Base-by-base conservation (phyloP, 2,329 filamentous ascomycete species). In the Phialophora chinensis region DNA sequence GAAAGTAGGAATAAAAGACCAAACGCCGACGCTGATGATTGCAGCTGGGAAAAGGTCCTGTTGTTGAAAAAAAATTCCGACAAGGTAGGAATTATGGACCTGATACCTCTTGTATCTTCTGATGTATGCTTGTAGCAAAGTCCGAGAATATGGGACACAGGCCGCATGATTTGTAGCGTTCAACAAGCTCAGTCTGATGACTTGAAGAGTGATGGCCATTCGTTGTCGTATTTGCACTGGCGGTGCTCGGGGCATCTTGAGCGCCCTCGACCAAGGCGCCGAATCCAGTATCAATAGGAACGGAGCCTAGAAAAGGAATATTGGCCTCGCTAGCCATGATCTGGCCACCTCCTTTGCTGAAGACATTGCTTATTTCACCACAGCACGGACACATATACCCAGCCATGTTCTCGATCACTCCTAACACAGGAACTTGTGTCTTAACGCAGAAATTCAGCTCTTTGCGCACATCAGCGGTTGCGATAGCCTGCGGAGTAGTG, bases 391-490 rank as follows among this genome's bases (percentile, higher is more conserved):
- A 83, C 59, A 81, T 77, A 75, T 82, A 83, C 0, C 81, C 81
- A 1, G 79, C 79, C 95, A 99, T 98, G 77, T 99, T 99, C 81
- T 99, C 95, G 54, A 99, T 86, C 0, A 99, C 93, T 0, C 95
- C 95, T 11, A 98, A 82, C 42, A 96, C 88, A 1, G 85, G 83
- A 57, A 97, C 89, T 33, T 87, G 86, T 1, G 91, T 94, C 81
- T 97, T 97, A 60, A 83, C 83, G 79, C 93, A 97, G 76, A 97
- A 97, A 77, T 97, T 97, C 70, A 97, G 85, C 78, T 97, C 93
- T 76, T 97, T 97, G 74, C 92, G 90, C 44, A 99, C 95, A 76
- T 99, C 95, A 0, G 92, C 91, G 31, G 94, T 96, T 12, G 92
- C 90, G 57, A 99, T 91, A 0, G 94, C 95, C 77, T 99, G 95